These are phyloP conservation scores for Camellia sinensis DNA, from an alignment of 148 eudicot genomes.

Conservation along the genomic window DNA sequence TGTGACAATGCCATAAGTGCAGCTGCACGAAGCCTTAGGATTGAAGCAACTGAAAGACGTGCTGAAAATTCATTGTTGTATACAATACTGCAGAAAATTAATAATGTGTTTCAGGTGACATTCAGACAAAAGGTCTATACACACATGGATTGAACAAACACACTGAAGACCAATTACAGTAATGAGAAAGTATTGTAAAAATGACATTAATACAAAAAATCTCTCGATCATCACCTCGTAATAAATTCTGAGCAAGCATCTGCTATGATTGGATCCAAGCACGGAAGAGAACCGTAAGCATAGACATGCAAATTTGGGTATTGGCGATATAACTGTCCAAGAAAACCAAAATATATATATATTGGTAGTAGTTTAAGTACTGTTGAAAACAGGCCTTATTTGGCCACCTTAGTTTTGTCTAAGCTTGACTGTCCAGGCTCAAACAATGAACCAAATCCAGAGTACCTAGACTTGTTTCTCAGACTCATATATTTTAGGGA, in stretches of 20 bases:
- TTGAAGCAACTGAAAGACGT: slow-evolving; percentile 66
- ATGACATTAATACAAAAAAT: background rate
- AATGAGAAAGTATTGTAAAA: background rate
- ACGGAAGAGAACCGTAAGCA: slow-evolving; percentile 84
- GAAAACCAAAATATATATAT: background rate
- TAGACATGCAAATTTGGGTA: slow-evolving; percentile 59
- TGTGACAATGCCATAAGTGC: slow-evolving; percentile 56
- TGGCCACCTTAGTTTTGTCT: background rate
- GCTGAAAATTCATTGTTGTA: slow-evolving; percentile 71
- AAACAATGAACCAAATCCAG: background rate
- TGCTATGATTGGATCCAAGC: slow-evolving; percentile 59
- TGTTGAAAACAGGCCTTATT: background rate
- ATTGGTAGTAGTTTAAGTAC: background rate
- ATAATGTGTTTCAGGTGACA: background rate
- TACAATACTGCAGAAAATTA: slow-evolving; percentile 54
- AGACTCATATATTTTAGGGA: background rate
- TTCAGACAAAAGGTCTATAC: background rate
- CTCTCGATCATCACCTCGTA: slow-evolving; percentile 40
- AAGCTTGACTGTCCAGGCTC: background rate
- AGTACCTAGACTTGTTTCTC: background rate
- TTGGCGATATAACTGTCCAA: slow-evolving; percentile 42
- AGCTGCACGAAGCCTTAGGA: slow-evolving; percentile 67
- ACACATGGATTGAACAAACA: background rate
- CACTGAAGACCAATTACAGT: background rate
- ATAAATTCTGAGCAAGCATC: slow-evolving; percentile 67